phyloP scores from a whole-genome alignment of 2,329 filamentous ascomycete genomes.

The Alternaria rosae region DNA sequence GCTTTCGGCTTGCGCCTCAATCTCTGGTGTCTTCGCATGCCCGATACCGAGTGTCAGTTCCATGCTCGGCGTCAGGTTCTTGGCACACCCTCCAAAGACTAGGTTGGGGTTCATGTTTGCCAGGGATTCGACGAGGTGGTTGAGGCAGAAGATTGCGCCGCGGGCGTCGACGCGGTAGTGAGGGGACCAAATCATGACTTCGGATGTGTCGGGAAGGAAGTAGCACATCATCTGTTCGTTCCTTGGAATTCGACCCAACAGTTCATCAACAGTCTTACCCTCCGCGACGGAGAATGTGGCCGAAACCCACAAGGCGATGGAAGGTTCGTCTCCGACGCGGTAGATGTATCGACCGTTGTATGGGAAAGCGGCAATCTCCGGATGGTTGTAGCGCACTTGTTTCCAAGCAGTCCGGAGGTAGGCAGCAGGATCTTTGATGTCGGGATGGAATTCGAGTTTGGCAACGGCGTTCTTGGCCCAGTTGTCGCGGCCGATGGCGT shows the following conservation, averaged over 20 bases:
- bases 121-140: conserved; percentile 30
- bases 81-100: conserved; percentile 31
- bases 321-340: conserved; percentile 28
- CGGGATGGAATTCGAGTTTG: conserved; percentile 31
- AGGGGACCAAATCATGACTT: conserved; percentile 33
- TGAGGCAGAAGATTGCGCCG: conserved; percentile 33
- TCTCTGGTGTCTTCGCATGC: conserved; percentile 20
- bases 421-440: conserved; percentile 25
- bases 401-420: conserved; percentile 32
- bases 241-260: conserved; percentile 32
- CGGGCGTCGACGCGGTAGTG: conserved; percentile 38
- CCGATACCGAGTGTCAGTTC: conserved; percentile 28
- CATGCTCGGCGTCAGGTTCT: conserved; percentile 34
- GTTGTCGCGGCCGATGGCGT: conserved; percentile 34
- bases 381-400: conserved; percentile 37
- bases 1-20: conserved; percentile 23
- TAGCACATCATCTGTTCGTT: conserved; percentile 40
- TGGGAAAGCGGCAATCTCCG: conserved; percentile 36
- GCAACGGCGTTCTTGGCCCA: conserved; percentile 37
- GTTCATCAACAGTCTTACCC: conserved; percentile 27
- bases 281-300: conserved; percentile 30
- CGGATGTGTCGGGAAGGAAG: conserved; percentile 28
- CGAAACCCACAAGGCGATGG: conserved; percentile 32
- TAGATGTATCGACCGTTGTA: conserved; percentile 34
- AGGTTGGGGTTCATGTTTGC: conserved; percentile 24